These are phyloP conservation scores for Blumeria graminis DNA, from an alignment of 2,329 filamentous ascomycete species.

Conservation along the genomic window DNA sequence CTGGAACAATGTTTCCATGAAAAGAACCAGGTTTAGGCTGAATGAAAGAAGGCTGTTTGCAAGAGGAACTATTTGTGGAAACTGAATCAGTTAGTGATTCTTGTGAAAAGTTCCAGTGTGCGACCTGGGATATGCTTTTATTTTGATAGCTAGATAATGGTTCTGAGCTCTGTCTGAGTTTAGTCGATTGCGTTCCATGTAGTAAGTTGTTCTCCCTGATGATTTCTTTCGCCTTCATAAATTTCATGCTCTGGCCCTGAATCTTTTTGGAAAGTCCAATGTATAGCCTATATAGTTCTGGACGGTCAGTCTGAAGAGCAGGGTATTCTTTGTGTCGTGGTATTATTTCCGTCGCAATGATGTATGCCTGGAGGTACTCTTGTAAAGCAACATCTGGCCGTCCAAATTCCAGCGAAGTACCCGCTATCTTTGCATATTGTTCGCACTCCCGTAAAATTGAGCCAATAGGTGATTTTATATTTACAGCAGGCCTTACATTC, in stretches of 20 bases:
- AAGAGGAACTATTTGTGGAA: slow-evolving; percentile 12
- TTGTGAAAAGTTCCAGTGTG: neutral
- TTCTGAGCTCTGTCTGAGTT: neutral
- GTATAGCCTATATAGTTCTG: slow-evolving; percentile 24
- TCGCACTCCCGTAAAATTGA: slow-evolving; percentile 29
- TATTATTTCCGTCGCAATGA: slow-evolving; percentile 54
- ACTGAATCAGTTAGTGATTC: neutral
- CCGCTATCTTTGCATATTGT: slow-evolving; percentile 30
- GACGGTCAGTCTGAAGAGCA: slow-evolving; percentile 29
- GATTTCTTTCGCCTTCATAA: slow-evolving; percentile 30
- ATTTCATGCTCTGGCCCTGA: slow-evolving; percentile 22
- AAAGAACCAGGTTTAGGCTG: slow-evolving; percentile 45
- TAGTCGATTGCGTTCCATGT: slow-evolving; percentile 21
- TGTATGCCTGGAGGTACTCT: slow-evolving; percentile 62
- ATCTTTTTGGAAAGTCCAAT: slow-evolving; percentile 26
- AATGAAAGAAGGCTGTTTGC: slow-evolving; percentile 19
- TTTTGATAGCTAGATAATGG: neutral
- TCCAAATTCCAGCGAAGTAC: slow-evolving; percentile 35
- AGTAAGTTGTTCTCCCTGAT: slow-evolving; percentile 39
- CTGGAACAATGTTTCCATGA: slow-evolving; percentile 32
- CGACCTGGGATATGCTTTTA: neutral
- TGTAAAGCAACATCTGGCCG: slow-evolving; percentile 53
- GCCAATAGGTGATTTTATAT: slow-evolving; percentile 22
- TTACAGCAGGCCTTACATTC: slow-evolving; percentile 13
- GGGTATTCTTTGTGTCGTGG: slow-evolving; percentile 54